Evolutionary conservation across 2,329 filamentous ascomycete species (phyloP).

Genomic region (Ophiostoma montium): DNA sequence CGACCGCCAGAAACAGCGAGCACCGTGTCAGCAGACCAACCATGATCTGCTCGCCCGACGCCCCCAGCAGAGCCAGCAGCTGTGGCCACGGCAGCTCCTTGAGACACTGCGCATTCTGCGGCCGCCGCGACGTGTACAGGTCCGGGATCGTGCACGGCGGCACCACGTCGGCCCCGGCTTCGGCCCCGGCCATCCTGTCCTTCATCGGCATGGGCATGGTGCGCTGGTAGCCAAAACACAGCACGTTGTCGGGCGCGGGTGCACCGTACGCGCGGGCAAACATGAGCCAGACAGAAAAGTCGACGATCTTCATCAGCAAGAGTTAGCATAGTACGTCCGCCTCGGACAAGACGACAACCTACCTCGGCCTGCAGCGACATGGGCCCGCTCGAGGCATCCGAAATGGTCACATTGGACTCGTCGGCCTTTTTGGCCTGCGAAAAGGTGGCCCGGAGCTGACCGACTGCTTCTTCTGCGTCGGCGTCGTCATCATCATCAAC

Average conservation of each 20-base stretch:
- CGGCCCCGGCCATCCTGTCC: neutral
- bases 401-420: slow-evolving; percentile 40
- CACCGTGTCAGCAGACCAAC: slow-evolving; percentile 62
- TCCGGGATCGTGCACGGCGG: slow-evolving; percentile 40
- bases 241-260: slow-evolving; percentile 27
- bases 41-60: slow-evolving; percentile 63
- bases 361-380: slow-evolving; percentile 44
- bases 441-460: slow-evolving; percentile 45
- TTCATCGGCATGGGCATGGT: slow-evolving; percentile 11
- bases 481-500: too few species aligned
- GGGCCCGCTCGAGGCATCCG: slow-evolving; percentile 29
- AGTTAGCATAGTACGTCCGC: too few species aligned
- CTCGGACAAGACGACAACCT: too few species aligned
- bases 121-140: slow-evolving; percentile 48
- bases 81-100: slow-evolving; percentile 62
- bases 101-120: slow-evolving; percentile 54
- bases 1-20: slow-evolving; percentile 56
- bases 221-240: slow-evolving; percentile 71
- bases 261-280: slow-evolving; percentile 39
- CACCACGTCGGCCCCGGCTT: neutral
- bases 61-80: slow-evolving; percentile 59
- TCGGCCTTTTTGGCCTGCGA: slow-evolving; percentile 41
- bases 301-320: slow-evolving; percentile 42
- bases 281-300: slow-evolving; percentile 63
- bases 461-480: too few species aligned